A percentile compares a stretch with the other conserved stretches of the same genome.
Conservation (phyloP, 495 filamentous ascomycete species). For the Daldinia grandis region DNA sequence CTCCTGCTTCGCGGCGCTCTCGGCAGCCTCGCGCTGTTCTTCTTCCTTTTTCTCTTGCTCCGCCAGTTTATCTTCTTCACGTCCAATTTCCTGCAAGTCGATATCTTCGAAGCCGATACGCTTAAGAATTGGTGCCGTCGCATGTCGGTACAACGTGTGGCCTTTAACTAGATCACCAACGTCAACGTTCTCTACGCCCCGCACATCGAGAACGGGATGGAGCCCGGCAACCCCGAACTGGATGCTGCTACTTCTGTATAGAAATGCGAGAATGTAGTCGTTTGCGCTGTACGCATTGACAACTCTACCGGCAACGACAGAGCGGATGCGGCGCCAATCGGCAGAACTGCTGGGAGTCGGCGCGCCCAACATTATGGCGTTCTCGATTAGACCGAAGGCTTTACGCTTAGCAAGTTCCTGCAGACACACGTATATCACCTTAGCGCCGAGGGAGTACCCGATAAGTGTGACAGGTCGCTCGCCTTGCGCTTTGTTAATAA, state of each 20-base stretch:
- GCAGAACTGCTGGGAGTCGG: constrained; percentile 70
- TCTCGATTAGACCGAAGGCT: constrained; percentile 88
- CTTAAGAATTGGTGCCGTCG: constrained; percentile 64
- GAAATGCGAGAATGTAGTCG: constrained; percentile 68
- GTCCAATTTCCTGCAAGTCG: constrained; percentile 56
- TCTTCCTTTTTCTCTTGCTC: constrained; percentile 55
- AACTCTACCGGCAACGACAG: constrained; percentile 64
- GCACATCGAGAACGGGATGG: constrained; percentile 60
- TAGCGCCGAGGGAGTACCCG: constrained; percentile 89
- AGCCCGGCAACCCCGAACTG: constrained; percentile 67
- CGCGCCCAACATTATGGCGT: constrained; percentile 83
- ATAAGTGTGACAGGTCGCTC: constrained; percentile 89
- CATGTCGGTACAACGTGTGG: constrained; percentile 65
- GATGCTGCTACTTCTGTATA: constrained; percentile 65
- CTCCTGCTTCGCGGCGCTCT: constrained; percentile 3
- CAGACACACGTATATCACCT: constrained; percentile 87
- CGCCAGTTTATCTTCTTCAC: constrained; percentile 49
- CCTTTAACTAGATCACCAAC: constrained; percentile 65
- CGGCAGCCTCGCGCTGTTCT: constrained; percentile 43
- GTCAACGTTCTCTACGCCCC: constrained; percentile 67
- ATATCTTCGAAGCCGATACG: constrained; percentile 68
- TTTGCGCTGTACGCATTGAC: constrained; percentile 69
- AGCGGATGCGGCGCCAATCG: constrained; percentile 64
- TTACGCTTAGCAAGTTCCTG: constrained; percentile 75
- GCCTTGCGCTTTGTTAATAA: constrained; percentile 90